These are phyloP conservation scores for Erythrophleum fordii DNA, from an alignment of 306 rosid species.

Conservation along the genomic window DNA sequence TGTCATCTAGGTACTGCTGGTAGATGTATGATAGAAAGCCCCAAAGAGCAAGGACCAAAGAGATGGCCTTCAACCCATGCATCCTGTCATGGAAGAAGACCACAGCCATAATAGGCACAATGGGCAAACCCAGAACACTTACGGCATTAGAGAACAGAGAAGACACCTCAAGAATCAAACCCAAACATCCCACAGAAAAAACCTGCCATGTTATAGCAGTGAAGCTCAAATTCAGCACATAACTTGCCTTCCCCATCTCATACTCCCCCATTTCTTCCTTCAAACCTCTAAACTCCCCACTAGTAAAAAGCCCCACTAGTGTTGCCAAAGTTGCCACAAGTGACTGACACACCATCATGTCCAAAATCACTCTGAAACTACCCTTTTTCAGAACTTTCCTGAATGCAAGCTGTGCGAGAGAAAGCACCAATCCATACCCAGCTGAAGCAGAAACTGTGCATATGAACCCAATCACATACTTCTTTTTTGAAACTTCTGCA, in stretches of 20 bases:
- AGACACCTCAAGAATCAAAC: conserved; percentile 52
- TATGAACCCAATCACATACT: conserved; percentile 38
- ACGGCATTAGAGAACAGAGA: conserved; percentile 52
- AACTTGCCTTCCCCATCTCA: conserved; percentile 43
- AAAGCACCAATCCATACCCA: conserved; percentile 46
- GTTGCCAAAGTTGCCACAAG: conserved; percentile 41
- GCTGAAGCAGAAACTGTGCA: conserved; percentile 52
- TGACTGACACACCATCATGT: conserved; percentile 45
- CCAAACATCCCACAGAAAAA: conserved; percentile 37
- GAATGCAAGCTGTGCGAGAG: conserved; percentile 46
- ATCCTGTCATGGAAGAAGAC: too few relatives aligned
- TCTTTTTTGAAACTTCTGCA: not conserved
- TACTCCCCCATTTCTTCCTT: conserved; percentile 40
- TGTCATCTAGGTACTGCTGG: conserved; percentile 43
- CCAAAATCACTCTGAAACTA: conserved; percentile 41
- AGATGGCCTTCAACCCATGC: too few relatives aligned
- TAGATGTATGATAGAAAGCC: too few relatives aligned
- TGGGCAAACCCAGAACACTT: too few relatives aligned
- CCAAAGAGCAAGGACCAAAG: too few relatives aligned
- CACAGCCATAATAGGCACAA: too few relatives aligned
- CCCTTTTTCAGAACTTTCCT: conserved; percentile 40
- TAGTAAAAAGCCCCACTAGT: conserved; percentile 48
- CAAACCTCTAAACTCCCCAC: conserved; percentile 51
- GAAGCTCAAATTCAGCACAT: conserved; percentile 43
- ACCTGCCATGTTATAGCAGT: conserved; percentile 50